These are phyloP conservation scores for Blastobotrys americana DNA, from an alignment of 805 yeast genomes.

Conservation along the genomic window DNA sequence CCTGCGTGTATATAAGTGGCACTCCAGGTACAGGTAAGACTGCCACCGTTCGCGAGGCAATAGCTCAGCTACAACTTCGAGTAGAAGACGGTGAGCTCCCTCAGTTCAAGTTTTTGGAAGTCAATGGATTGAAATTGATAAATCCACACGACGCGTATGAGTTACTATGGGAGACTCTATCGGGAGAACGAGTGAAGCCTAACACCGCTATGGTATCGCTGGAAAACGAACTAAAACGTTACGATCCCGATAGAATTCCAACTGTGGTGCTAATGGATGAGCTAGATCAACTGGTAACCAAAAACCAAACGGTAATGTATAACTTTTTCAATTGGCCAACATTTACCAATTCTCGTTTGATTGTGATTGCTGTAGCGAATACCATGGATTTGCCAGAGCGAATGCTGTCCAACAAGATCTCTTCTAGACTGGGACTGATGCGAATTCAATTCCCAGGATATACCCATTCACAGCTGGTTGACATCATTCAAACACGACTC, in stretches of 20 bases:
- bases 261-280: conserved; percentile 83
- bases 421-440: conserved; percentile 83
- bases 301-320: conserved; percentile 79
- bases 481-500: conserved; percentile 66
- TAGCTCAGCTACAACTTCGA: conserved; percentile 51
- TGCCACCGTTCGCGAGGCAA: conserved; percentile 82
- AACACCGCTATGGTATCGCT: conserved; percentile 58
- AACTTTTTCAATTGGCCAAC: conserved; percentile 98
- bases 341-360: conserved; percentile 63
- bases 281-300: conserved; percentile 82
- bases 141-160: conserved; percentile 80
- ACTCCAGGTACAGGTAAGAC: conserved; percentile 99
- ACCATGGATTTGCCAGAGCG: conserved; percentile 97
- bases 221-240: conserved; percentile 56
- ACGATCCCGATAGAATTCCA: conserved; percentile 37
- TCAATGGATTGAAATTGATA: conserved; percentile 82
- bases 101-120: conserved; percentile 68
- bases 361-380: conserved; percentile 91
- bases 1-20: conserved; percentile 87
- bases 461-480: conserved; percentile 66
- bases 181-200: conserved; percentile 47
- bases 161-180: conserved; percentile 67
- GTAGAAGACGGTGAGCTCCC: conserved; percentile 35
- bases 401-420: conserved; percentile 74
- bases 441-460: conserved; percentile 88